A percentile compares a stretch with the other conserved stretches of the same genome.
These are phyloP conservation scores for Fusarium sp. DNA, from an alignment of 2,329 filamentous ascomycete species.

Conservation along the genomic window DNA sequence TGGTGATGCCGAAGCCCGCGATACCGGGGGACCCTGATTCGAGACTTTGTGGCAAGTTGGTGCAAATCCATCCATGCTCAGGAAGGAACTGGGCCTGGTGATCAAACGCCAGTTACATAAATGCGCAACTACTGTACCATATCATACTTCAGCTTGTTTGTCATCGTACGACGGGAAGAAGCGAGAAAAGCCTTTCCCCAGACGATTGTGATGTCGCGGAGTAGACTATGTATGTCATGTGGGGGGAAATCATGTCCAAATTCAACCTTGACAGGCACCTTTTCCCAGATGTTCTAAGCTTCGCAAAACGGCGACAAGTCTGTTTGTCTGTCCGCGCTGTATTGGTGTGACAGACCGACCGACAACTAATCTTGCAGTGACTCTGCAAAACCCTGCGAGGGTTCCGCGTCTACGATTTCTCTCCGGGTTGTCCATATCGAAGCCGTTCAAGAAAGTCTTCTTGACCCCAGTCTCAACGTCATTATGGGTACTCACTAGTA, in stretches of 20 bases:
- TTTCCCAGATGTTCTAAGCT: conserved; percentile 25
- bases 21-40: conserved; percentile 39
- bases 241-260: conserved; percentile 36
- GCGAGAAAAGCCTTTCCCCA: conserved; percentile 34
- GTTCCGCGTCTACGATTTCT: background rate
- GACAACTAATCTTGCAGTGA: conserved; percentile 20
- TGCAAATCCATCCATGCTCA: background rate
- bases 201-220: conserved; percentile 30
- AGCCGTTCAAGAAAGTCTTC: conserved; percentile 14
- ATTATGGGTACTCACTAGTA: conserved; percentile 40
- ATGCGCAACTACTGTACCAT: background rate
- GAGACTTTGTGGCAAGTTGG: conserved; percentile 26
- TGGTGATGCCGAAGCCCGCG: conserved; percentile 42
- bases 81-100: conserved; percentile 18
- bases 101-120: conserved; percentile 23
- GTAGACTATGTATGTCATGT: conserved; percentile 40
- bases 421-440: conserved; percentile 7
- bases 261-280: conserved; percentile 31
- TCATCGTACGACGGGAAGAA: conserved; percentile 47
- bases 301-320: conserved; percentile 9
- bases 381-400: background rate
- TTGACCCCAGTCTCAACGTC: conserved; percentile 37
- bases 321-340: conserved; percentile 8
- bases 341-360: conserved; percentile 5
- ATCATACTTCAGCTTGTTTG: conserved; percentile 14